Evolutionary conservation across 768 basidiomycete species (phyloP).

Genomic region (Mycena albidolilacea): DNA sequence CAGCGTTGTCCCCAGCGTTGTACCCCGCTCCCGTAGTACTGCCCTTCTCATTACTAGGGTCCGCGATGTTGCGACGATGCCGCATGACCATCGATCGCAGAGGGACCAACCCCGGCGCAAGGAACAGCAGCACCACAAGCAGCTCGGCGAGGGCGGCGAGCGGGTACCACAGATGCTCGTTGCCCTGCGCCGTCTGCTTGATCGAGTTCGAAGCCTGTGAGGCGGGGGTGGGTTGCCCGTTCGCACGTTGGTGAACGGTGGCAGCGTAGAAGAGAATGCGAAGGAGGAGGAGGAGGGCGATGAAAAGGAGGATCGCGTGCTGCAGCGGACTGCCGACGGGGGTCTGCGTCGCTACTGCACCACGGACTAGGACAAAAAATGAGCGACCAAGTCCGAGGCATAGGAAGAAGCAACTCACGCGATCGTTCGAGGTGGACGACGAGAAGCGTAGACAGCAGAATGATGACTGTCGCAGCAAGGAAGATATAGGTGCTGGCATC

Average conservation of each 20-base stretch:
- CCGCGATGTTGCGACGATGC: neutral
- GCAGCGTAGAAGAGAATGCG: slow-evolving; percentile 35
- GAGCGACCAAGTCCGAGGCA: neutral
- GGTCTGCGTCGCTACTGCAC: neutral
- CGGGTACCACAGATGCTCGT: slow-evolving; percentile 39
- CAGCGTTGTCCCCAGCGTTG: slow-evolving; percentile 19
- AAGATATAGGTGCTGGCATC: slow-evolving; percentile 32
- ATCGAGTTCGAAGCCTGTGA: neutral
- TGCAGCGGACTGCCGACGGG: neutral
- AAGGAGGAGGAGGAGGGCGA: slow-evolving; percentile 33
- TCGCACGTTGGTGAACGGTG: slow-evolving; percentile 35
- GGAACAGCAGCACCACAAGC: slow-evolving; percentile 32
- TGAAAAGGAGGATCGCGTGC: slow-evolving; percentile 26
- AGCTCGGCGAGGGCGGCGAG: slow-evolving; percentile 37
- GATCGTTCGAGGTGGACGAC: slow-evolving; percentile 26
- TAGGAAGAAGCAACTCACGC: slow-evolving; percentile 13
- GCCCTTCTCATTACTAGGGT: neutral
- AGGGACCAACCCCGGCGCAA: slow-evolving; percentile 24
- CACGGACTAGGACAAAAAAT: slow-evolving; percentile 1
- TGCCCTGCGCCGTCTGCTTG: slow-evolving; percentile 16
- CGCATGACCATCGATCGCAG: slow-evolving; percentile 20
- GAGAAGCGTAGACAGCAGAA: slow-evolving; percentile 15
- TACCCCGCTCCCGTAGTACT: slow-evolving; percentile 7
- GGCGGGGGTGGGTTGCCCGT: slow-evolving; percentile 20
- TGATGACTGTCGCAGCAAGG: slow-evolving; percentile 30